Evolutionary conservation across 2,329 filamentous ascomycete genomes (phyloP).

Genomic region (Tolypocladium capitatum): DNA sequence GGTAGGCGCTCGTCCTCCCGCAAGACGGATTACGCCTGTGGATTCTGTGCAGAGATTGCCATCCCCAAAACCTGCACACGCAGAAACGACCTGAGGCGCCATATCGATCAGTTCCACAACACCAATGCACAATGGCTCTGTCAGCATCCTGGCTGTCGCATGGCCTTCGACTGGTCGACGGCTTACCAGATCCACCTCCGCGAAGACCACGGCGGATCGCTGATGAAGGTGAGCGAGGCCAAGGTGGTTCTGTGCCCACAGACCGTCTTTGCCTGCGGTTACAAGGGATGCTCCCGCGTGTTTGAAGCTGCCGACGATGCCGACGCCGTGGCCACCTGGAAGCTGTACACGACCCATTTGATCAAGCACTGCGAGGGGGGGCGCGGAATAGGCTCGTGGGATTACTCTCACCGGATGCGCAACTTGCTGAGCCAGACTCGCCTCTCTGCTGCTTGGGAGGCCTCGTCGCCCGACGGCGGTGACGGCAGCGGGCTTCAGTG

Average conservation of each 20-base stretch:
- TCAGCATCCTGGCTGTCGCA: conserved; percentile 27
- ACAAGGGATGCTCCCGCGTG: conserved; percentile 28
- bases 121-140: conserved; percentile 33
- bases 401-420: conserved; percentile 29
- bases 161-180: conserved; percentile 34
- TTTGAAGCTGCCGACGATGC: conserved; percentile 28
- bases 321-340: conserved; percentile 24
- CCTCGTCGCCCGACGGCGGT: conserved; percentile 19
- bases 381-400: conserved; percentile 26
- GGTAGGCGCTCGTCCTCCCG: conserved; percentile 6
- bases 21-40: conserved; percentile 9
- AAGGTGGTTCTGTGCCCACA: conserved; percentile 31
- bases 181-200: conserved; percentile 35
- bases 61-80: conserved; percentile 30
- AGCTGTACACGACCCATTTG: conserved; percentile 32
- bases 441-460: conserved; percentile 23
- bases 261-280: conserved; percentile 35
- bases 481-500: conserved; percentile 22
- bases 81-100: conserved; percentile 34
- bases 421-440: conserved; percentile 29
- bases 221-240: conserved; percentile 27
- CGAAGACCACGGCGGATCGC: conserved; percentile 26
- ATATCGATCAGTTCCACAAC: conserved; percentile 35
- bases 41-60: conserved; percentile 24
- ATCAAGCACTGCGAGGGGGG: conserved; percentile 33